phyloP scores from a whole-genome alignment of 371 early-diverging fungal species.

The Lichtheimia corymbifera region DNA sequence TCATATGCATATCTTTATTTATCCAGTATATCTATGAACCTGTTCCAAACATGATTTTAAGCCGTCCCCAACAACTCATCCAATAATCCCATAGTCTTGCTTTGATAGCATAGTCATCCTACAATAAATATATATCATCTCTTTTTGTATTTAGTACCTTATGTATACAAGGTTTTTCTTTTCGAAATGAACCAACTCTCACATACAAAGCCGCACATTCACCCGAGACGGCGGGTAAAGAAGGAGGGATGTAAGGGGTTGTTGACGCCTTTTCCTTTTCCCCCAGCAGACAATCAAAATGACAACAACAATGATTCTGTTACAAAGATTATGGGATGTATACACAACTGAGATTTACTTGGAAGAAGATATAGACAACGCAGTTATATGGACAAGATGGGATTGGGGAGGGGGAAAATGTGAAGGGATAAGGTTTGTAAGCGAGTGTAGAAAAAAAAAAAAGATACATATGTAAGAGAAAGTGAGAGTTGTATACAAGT shows the following conservation, averaged over 20 bases:
- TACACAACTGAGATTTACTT: too few species aligned
- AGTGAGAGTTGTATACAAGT: not conserved
- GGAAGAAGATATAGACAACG: constrained; percentile 2
- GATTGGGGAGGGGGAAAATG: not conserved
- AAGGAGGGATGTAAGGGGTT: too few species aligned
- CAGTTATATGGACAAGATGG: not conserved
- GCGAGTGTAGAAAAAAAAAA: not conserved
- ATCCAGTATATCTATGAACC: constrained; percentile 58
- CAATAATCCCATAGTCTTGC: not conserved
- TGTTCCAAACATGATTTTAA: constrained; percentile 67
- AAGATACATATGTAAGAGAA: not conserved
- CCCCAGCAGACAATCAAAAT: too few species aligned
- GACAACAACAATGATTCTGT: too few species aligned
- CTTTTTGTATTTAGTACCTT: not conserved
- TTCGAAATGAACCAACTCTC: not conserved
- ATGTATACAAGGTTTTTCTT: not conserved
- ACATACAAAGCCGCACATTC: too few species aligned
- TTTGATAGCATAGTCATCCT: not conserved
- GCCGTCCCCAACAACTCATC: constrained; percentile 32
- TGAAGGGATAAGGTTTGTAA: not conserved
- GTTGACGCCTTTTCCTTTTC: too few species aligned
- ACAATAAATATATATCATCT: not conserved
- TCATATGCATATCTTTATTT: constrained; percentile 5
- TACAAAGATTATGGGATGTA: too few species aligned
- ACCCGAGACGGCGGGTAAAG: too few species aligned